A percentile compares a stretch with the other conserved stretches of the same genome.
phyloP scores from a whole-genome alignment of 2,329 filamentous ascomycete species.

The Stagonosporopsis chrysanthemi region DNA sequence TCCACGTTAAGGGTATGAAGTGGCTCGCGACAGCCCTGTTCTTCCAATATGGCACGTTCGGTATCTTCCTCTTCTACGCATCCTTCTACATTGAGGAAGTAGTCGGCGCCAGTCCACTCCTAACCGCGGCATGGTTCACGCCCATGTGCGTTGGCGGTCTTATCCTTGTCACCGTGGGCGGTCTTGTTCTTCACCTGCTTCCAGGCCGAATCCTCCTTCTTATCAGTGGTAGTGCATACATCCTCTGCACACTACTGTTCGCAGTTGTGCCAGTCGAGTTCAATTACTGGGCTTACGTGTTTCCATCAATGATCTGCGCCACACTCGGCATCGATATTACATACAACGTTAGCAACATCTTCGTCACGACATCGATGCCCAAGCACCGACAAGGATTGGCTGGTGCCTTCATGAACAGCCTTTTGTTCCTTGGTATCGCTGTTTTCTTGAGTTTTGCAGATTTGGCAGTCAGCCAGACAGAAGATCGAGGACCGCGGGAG shows the following conservation, averaged over 20 bases:
- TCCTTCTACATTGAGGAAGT: constrained; percentile 49
- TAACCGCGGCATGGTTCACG: constrained; percentile 47
- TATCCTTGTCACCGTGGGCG: constrained; percentile 44
- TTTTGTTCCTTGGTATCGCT: constrained; percentile 48
- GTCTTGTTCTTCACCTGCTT: constrained; percentile 46
- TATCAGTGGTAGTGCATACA: constrained; percentile 41
- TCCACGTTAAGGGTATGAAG: constrained; percentile 72
- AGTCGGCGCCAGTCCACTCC: constrained; percentile 37
- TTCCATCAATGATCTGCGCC: constrained; percentile 55
- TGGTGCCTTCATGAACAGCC: constrained; percentile 47
- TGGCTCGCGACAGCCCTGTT: constrained; percentile 45
- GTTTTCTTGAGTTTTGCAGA: constrained; percentile 49
- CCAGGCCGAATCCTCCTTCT: constrained; percentile 44
- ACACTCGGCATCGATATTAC: constrained; percentile 49
- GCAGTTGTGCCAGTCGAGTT: constrained; percentile 43
- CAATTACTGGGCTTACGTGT: constrained; percentile 50
- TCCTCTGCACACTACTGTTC: constrained; percentile 45
- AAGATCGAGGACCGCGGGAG: constrained; percentile 35
- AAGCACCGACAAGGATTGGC: constrained; percentile 46
- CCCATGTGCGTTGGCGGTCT: constrained; percentile 49
- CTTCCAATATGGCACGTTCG: constrained; percentile 56
- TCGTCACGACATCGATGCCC: constrained; percentile 47
- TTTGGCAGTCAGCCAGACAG: constrained; percentile 44
- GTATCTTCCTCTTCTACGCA: constrained; percentile 50
- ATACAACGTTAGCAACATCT: constrained; percentile 50